phyloP scores from a whole-genome alignment of 2,329 filamentous ascomycete genomes.

The Pseudogymnoascus verrucosus region DNA sequence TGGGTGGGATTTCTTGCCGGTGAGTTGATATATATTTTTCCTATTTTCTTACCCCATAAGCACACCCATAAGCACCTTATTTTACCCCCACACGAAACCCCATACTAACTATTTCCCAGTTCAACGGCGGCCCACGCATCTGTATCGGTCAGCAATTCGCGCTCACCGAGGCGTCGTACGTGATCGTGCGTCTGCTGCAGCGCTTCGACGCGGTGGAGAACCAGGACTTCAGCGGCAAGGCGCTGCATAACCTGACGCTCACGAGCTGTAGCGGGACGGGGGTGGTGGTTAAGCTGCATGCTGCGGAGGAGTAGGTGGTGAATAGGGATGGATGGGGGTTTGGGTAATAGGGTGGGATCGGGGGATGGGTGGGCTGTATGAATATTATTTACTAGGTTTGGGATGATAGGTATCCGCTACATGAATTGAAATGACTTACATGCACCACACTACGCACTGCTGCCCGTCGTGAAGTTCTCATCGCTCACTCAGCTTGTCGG shows the following conservation, averaged over 20 bases:
- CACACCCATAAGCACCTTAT: neutral
- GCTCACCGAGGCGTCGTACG: conserved; percentile 29
- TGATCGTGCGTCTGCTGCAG: conserved; percentile 29
- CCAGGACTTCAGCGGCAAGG: conserved; percentile 25
- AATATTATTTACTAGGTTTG: neutral
- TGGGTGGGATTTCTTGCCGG: conserved; percentile 35
- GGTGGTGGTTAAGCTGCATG: conserved; percentile 28
- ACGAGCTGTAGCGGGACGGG: conserved; percentile 27
- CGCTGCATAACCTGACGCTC: conserved; percentile 21
- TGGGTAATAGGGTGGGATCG: neutral
- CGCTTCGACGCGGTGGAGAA: conserved; percentile 28
- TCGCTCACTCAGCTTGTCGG: neutral
- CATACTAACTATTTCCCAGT: conserved; percentile 14
- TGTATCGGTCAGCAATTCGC: conserved; percentile 33
- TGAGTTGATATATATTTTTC: conserved; percentile 14
- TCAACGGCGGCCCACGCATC: conserved; percentile 33
- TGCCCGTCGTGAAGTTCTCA: neutral
- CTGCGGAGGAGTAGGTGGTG: conserved; percentile 14
- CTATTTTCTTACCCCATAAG: neutral
- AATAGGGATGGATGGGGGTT: neutral
- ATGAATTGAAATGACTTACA: conserved; percentile 4
- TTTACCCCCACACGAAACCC: no score
- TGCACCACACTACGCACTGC: neutral
- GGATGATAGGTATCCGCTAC: neutral
- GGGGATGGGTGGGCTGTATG: neutral